phyloP scores from a whole-genome alignment of 2,329 filamentous ascomycete species.

The Juglanconis oblonga region DNA sequence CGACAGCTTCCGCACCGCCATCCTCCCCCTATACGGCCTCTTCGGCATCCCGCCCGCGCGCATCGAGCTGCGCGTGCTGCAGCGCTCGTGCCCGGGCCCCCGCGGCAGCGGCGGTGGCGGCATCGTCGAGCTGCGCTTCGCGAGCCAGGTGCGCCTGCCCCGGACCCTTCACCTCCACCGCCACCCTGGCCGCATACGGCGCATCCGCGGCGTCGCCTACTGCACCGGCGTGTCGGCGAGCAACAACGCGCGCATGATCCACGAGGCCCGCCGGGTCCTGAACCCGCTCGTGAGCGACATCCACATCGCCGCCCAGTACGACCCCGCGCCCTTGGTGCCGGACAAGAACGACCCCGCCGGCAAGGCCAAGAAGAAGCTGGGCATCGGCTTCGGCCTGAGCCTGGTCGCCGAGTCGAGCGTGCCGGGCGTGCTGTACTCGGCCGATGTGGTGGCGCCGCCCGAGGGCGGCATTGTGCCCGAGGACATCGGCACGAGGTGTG shows the following conservation, averaged over 20 bases:
- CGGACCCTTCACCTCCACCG: constrained; percentile 89
- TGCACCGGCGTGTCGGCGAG: constrained; percentile 86
- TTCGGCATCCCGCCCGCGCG: constrained; percentile 80
- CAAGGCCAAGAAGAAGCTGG: constrained; percentile 61
- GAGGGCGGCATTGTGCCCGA: constrained; percentile 82
- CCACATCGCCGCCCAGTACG: constrained; percentile 81
- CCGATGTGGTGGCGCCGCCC: constrained; percentile 74
- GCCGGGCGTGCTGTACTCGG: constrained; percentile 77
- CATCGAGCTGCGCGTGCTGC: constrained; percentile 81
- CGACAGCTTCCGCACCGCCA: constrained; percentile 89
- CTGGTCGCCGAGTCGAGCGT: constrained; percentile 90
- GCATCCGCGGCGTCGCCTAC: constrained; percentile 90
- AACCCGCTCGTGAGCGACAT: constrained; percentile 86
- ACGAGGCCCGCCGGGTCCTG: constrained; percentile 79
- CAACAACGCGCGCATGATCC: constrained; percentile 95
- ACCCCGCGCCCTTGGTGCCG: constrained; percentile 57
- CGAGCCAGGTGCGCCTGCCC: constrained; percentile 86
- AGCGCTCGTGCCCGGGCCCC: constrained; percentile 72
- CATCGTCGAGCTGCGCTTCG: constrained; percentile 89
- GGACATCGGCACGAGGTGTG: constrained; percentile 84
- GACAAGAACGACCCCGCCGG: constrained; percentile 43
- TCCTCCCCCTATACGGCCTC: constrained; percentile 83
- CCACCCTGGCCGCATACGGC: constrained; percentile 79
- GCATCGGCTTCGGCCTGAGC: constrained; percentile 87
- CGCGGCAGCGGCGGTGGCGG: constrained; percentile 80